Base-by-base conservation (phyloP, 352 stramenopile species). In the Globisporangium recalcitrans region DNA sequence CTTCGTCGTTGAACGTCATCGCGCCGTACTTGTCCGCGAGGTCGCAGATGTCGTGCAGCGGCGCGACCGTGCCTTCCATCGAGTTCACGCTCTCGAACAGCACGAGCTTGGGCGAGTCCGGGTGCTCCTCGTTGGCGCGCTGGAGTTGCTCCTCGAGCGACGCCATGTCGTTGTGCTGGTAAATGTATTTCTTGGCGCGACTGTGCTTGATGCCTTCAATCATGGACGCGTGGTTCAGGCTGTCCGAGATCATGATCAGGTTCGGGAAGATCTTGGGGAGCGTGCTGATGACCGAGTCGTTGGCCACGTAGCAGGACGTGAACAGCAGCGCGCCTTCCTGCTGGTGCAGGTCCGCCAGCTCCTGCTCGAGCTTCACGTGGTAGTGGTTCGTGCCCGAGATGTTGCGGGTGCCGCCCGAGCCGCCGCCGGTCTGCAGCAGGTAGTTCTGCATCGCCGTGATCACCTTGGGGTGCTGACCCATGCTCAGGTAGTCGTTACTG, bases 331-430 rank as follows among this genome's bases (percentile, higher is more conserved):
- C 87, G 14, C 67, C 74, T 55, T 96, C 87, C 62, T 91, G 85
- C 52, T 95, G 82, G 75, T 97, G 89, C 40, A 97, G 71, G 54
- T 93, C 84, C 0, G 89, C 88, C 42, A 97, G 62, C 63, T 95
- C 85, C 11, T 70, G 67, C 67, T 97, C 89, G 1, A 97, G 73
- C 40, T 91, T 61, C 46, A 96, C 87, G 73, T 97, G 89, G 72
- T 96, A 92, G 75, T 95, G 82, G 78, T 96, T 96, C 9, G 89
- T 97, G 64, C 89, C 89, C 22, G 80, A 92, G 63, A 97, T 97
- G 75, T 96, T 96, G 46, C 89, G 87, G 14, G 88, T 96, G 55
- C 88, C 88, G 54, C 89, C 88, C 8, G 85, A 86, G 27, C 89
- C 89, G 21, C 81, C 86, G 21, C 89, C 89, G 0, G 79, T 88